Conservation (phyloP, 106 monocot genomes). For the Posidonia australis region DNA sequence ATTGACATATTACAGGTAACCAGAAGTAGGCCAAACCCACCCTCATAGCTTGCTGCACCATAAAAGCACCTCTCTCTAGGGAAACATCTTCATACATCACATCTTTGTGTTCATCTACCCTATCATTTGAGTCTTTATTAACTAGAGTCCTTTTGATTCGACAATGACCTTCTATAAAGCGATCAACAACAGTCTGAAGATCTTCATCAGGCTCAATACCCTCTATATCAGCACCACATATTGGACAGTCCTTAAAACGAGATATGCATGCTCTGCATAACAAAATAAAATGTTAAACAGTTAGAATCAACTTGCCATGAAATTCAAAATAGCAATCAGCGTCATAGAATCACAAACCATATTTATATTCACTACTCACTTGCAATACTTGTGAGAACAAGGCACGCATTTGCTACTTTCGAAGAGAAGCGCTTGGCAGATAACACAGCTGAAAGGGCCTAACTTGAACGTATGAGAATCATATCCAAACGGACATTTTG, state of each 20-base stretch:
- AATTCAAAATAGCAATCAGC: no score
- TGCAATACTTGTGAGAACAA: no score
- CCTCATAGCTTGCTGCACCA: no score
- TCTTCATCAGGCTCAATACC: conserved; percentile 72
- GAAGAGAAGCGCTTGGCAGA: conserved; percentile 70
- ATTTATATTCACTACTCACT: no score
- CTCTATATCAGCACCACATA: conserved; percentile 97
- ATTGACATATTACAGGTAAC: not conserved
- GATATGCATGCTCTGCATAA: no score
- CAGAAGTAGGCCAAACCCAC: conserved; percentile 31
- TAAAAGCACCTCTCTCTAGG: conserved; percentile 83
- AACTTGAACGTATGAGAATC: conserved; percentile 86
- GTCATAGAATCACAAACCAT: no score
- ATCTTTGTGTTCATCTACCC: conserved; percentile 33
- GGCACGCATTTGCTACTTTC: no score
- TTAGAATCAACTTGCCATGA: no score
- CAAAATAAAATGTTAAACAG: no score
- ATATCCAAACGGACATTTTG: conserved; percentile 94
- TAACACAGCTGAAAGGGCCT: conserved; percentile 92
- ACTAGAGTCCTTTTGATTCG: conserved; percentile 70
- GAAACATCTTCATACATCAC: conserved; percentile 96
- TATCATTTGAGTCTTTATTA: conserved; percentile 28
- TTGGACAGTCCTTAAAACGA: no score
- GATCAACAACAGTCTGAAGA: conserved; percentile 69
- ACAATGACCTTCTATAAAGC: conserved; percentile 94